These are phyloP conservation scores for Heliocybe sulcata DNA, from an alignment of 1,284 basidiomycete genomes.

Conservation along the genomic window DNA sequence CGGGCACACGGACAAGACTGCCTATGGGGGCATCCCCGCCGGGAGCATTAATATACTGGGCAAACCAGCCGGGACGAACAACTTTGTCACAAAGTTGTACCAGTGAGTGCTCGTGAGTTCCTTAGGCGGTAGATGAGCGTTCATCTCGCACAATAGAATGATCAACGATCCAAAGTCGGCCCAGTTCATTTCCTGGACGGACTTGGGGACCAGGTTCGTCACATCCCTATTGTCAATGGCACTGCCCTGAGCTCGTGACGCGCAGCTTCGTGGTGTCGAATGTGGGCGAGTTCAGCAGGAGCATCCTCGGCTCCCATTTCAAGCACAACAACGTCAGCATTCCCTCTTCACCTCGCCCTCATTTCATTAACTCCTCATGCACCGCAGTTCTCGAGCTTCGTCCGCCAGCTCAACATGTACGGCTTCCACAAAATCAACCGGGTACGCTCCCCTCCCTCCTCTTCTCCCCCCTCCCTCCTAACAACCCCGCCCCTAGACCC, in stretches of 20 bases:
- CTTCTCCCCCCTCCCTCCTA: conserved; percentile 1
- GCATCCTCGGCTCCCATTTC: conserved; percentile 74
- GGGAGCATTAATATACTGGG: conserved; percentile 44
- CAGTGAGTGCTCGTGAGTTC: conserved; percentile 44
- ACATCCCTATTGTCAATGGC: conserved; percentile 5
- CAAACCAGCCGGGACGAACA: conserved; percentile 68
- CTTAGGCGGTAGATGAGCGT: conserved; percentile 2
- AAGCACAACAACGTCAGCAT: conserved; percentile 75
- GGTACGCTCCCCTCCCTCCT: conserved; percentile 25
- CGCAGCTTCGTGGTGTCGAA: conserved; percentile 73
- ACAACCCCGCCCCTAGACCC: conserved; percentile 43
- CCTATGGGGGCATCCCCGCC: conserved; percentile 9
- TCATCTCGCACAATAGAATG: conserved; percentile 68
- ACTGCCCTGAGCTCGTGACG: conserved; percentile 3
- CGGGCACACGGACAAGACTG: conserved; percentile 7
- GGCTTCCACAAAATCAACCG: conserved; percentile 82
- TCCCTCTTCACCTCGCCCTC: conserved; percentile 2
- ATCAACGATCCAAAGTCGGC: conserved; percentile 74
- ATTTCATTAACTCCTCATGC: conserved; percentile 8
- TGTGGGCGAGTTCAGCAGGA: conserved; percentile 76
- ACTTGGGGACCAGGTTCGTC: conserved; percentile 57
- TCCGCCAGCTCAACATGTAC: conserved; percentile 89
- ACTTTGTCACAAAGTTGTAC: conserved; percentile 79
- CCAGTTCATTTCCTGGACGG: conserved; percentile 74
- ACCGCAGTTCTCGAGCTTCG: conserved; percentile 85